phyloP scores from a whole-genome alignment of 768 basidiomycete genomes.

The Sarcodon sp. region DNA sequence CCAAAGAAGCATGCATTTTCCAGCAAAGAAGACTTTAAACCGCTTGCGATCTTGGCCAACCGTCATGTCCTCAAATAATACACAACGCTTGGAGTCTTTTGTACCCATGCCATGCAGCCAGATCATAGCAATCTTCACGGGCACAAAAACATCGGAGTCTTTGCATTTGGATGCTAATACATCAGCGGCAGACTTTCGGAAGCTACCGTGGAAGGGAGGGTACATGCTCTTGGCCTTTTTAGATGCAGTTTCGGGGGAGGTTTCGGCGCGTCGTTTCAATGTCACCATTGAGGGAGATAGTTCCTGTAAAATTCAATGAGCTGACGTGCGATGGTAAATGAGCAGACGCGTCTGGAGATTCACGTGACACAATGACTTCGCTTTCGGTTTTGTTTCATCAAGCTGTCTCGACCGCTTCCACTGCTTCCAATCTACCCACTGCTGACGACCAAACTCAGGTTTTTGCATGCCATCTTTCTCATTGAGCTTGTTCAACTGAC shows the following conservation, averaged over 20 bases:
- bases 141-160: neutral
- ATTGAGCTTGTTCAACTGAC: slow-evolving; percentile 1
- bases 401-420: slow-evolving; percentile 24
- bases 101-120: neutral
- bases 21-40: neutral
- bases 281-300: too few species aligned
- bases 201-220: too few species aligned
- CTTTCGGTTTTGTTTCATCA: slow-evolving; percentile 25
- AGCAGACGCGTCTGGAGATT: neutral
- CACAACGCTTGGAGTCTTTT: too few species aligned
- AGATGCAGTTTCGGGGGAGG: too few species aligned
- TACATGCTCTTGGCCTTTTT: too few species aligned
- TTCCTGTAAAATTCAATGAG: too few species aligned
- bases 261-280: too few species aligned
- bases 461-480: neutral
- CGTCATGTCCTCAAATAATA: too few species aligned
- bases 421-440: slow-evolving; percentile 26
- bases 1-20: neutral
- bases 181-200: too few species aligned
- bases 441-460: slow-evolving; percentile 34
- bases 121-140: neutral
- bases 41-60: neutral
- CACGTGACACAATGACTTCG: slow-evolving; percentile 12
- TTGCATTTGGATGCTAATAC: too few species aligned
- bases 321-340: neutral